These are phyloP conservation scores for Geosmithia morbida DNA, from an alignment of 2,329 filamentous ascomycete genomes.

Conservation along the genomic window DNA sequence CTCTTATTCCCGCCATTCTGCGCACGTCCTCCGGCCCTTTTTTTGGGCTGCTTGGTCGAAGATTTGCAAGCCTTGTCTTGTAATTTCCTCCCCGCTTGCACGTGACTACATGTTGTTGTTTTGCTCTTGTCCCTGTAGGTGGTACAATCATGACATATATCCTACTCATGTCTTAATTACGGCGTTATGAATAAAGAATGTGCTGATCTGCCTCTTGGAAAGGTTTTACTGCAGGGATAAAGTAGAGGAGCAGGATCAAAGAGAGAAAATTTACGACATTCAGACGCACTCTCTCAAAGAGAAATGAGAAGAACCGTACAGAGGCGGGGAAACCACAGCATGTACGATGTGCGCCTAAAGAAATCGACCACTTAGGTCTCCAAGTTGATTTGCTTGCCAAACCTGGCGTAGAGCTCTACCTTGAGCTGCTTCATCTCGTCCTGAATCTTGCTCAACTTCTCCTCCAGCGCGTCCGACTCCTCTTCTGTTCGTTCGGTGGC, in stretches of 20 bases:
- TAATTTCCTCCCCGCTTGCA: not conserved
- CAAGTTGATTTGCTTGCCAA: slow-evolving; percentile 92
- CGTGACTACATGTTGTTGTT: not conserved
- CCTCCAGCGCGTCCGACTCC: slow-evolving; percentile 63
- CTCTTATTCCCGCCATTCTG: too few relatives aligned
- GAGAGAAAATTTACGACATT: too few relatives aligned
- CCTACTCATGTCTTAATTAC: not conserved
- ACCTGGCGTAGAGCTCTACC: slow-evolving; percentile 83
- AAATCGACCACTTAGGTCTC: slow-evolving; percentile 46
- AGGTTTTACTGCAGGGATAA: too few relatives aligned
- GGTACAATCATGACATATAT: not conserved
- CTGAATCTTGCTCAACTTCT: slow-evolving; percentile 56
- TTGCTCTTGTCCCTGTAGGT: not conserved
- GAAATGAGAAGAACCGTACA: too few relatives aligned
- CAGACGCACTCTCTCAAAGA: too few relatives aligned
- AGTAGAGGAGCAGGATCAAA: too few relatives aligned
- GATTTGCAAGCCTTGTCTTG: too few relatives aligned
- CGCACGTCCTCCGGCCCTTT: too few relatives aligned
- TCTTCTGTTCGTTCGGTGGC: slow-evolving; percentile 62
- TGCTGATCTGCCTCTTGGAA: not conserved
- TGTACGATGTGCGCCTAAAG: not conserved
- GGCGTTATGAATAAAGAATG: not conserved
- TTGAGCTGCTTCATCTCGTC: slow-evolving; percentile 88
- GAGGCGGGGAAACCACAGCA: too few relatives aligned
- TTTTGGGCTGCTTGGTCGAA: too few relatives aligned